These are phyloP conservation scores for Rosellinia necatrix DNA, from an alignment of 2,329 filamentous ascomycete species.

Conservation along the genomic window DNA sequence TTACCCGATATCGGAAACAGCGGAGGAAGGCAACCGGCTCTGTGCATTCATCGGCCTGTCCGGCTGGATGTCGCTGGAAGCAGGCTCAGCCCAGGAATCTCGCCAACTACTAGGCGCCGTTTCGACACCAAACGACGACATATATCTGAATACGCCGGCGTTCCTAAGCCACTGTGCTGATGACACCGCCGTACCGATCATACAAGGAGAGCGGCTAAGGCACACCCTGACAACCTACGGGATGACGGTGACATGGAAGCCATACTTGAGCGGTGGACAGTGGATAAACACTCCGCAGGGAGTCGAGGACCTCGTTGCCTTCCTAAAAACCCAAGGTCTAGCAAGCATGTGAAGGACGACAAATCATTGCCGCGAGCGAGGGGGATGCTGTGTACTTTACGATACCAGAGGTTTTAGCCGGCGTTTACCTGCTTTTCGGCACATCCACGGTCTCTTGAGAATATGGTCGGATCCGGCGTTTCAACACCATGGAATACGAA, in stretches of 20 bases:
- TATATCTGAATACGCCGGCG: constrained; percentile 48
- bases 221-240: constrained; percentile 45
- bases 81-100: constrained; percentile 19
- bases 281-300: constrained; percentile 50
- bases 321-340: neutral
- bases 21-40: constrained; percentile 9
- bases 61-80: constrained; percentile 32
- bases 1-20: constrained; percentile 11
- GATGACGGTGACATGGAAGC: constrained; percentile 45
- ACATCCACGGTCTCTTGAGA: too few species aligned
- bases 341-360: neutral
- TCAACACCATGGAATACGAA: too few species aligned
- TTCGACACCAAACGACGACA: constrained; percentile 31
- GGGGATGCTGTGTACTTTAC: neutral
- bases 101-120: constrained; percentile 39
- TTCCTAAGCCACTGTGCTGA: constrained; percentile 52
- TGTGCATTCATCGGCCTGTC: constrained; percentile 30
- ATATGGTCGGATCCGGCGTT: too few species aligned
- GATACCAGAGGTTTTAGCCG: neutral
- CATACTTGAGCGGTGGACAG: constrained; percentile 49
- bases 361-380: too few species aligned
- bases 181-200: constrained; percentile 47
- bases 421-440: too few species aligned
- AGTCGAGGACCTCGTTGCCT: constrained; percentile 45
- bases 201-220: constrained; percentile 43